Evolutionary conservation across 2,329 filamentous ascomycete genomes (phyloP).

Genomic region (Talaromyces albobiverticillius): DNA sequence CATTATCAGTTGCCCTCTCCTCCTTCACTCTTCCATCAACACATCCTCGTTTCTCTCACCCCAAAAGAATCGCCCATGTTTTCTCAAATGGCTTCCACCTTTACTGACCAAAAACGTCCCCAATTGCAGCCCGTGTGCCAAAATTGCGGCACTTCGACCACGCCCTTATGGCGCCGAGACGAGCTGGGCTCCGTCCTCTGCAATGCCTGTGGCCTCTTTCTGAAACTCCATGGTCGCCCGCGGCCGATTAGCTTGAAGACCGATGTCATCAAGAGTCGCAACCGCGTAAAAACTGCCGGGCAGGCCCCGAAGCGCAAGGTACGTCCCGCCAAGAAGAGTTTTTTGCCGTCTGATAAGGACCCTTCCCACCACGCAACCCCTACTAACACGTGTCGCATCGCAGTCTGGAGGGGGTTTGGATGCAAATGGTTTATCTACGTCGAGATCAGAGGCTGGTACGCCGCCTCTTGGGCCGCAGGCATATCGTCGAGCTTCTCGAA

Average conservation of each 20-base stretch:
- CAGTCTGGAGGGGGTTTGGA: slow-evolving; percentile 46
- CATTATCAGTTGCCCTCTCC: slow-evolving; percentile 15
- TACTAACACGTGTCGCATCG: slow-evolving; percentile 18
- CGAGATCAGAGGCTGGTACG: slow-evolving; percentile 55
- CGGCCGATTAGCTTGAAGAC: slow-evolving; percentile 96
- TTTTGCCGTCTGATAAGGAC: slow-evolving; percentile 16
- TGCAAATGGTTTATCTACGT: slow-evolving; percentile 57
- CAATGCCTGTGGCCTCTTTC: slow-evolving; percentile 96
- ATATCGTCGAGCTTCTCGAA: slow-evolving; percentile 67
- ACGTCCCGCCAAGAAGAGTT: slow-evolving; percentile 30
- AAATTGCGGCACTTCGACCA: slow-evolving; percentile 94
- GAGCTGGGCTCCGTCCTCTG: slow-evolving; percentile 93
- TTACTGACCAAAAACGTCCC: slow-evolving; percentile 52
- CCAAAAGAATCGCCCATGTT: background rate
- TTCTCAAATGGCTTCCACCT: slow-evolving; percentile 41
- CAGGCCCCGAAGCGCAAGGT: slow-evolving; percentile 83
- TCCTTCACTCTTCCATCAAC: slow-evolving; percentile 4
- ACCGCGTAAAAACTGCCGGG: slow-evolving; percentile 86
- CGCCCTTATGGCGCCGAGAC: slow-evolving; percentile 94
- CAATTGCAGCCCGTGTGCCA: slow-evolving; percentile 89
- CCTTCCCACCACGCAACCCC: slow-evolving; percentile 21
- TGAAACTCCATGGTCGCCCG: slow-evolving; percentile 91
- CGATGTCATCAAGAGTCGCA: slow-evolving; percentile 98
- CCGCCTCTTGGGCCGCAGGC: slow-evolving; percentile 56
- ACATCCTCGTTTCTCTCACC: slow-evolving; percentile 2